Evolutionary conservation across 192 early-diverging fungal species (phyloP).

Genomic region (Bifiguratus adelaidae): DNA sequence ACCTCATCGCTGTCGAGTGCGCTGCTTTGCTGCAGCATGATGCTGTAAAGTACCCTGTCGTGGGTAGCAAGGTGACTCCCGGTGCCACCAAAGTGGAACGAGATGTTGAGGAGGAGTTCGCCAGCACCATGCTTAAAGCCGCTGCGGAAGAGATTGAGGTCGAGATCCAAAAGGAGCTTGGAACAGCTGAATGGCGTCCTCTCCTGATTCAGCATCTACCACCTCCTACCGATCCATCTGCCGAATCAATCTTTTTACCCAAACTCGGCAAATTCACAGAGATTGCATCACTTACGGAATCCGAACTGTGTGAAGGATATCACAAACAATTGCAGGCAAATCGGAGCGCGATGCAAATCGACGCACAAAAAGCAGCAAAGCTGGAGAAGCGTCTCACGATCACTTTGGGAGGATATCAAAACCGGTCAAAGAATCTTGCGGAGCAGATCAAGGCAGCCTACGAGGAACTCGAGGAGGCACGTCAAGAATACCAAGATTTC

Average conservation of each 20-base stretch:
- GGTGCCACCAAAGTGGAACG: constrained; percentile 19
- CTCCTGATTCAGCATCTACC: too few relatives aligned
- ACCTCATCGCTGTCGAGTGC: constrained; percentile 64
- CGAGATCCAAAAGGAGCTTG: too few relatives aligned
- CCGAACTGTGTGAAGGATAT: too few relatives aligned
- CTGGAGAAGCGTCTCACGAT: constrained; percentile 75
- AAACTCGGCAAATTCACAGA: too few relatives aligned
- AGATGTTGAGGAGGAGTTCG: constrained; percentile 48
- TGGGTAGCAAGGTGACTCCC: constrained; percentile 41
- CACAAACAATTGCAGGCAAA: constrained; percentile 34
- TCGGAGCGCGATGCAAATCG: constrained; percentile 59
- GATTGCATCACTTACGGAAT: too few relatives aligned
- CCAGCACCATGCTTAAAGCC: constrained; percentile 39
- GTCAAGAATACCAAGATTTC: constrained; percentile 52
- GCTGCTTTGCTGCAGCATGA: constrained; percentile 60
- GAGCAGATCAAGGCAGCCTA: constrained; percentile 44
- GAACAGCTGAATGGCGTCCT: constrained; percentile 9
- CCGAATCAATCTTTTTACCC: too few relatives aligned
- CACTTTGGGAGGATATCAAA: constrained; percentile 75
- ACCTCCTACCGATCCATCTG: too few relatives aligned
- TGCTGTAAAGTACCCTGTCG: constrained; percentile 55
- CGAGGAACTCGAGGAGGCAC: constrained; percentile 44
- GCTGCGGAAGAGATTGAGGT: constrained; percentile 31
- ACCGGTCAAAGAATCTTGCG: constrained; percentile 48
- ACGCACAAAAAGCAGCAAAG: constrained; percentile 70